phyloP scores from a whole-genome alignment of 2,329 filamentous ascomycete species.

The Aspergillus costaricaensis region DNA sequence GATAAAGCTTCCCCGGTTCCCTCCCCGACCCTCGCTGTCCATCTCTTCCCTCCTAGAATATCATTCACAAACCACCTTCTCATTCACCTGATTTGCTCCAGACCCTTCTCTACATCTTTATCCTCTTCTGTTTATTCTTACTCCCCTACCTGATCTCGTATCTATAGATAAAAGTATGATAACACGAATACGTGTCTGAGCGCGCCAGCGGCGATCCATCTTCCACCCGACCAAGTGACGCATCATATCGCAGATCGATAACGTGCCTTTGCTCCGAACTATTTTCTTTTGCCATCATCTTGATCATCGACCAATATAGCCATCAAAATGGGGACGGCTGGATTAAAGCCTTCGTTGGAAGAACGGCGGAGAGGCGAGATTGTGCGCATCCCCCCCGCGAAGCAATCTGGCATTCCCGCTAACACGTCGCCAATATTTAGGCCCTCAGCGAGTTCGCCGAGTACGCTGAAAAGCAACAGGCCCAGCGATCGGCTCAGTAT shows the following conservation, averaged over 20 bases:
- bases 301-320: not conserved
- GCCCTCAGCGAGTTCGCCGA: constrained; percentile 96
- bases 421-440: constrained; percentile 37
- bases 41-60: constrained; percentile 8
- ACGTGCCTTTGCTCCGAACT: not conserved
- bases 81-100: not conserved
- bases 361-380: constrained; percentile 87
- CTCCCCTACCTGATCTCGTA: constrained; percentile 9
- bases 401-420: constrained; percentile 8
- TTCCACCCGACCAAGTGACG: constrained; percentile 22
- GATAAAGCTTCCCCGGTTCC: constrained; percentile 32
- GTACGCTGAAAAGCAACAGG: constrained; percentile 93
- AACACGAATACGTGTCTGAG: constrained; percentile 45
- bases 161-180: constrained; percentile 40
- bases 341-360: constrained; percentile 65
- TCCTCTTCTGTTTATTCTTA: not conserved
- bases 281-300: constrained; percentile 5
- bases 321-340: constrained; percentile 34
- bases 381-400: constrained; percentile 51
- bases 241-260: constrained; percentile 2
- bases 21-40: constrained; percentile 4
- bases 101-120: constrained; percentile 1
- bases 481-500: constrained; percentile 44
- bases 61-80: not conserved
- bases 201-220: constrained; percentile 39